Evolutionary conservation across 2,329 filamentous ascomycete genomes (phyloP).

Genomic region (Diaporthe sp.): DNA sequence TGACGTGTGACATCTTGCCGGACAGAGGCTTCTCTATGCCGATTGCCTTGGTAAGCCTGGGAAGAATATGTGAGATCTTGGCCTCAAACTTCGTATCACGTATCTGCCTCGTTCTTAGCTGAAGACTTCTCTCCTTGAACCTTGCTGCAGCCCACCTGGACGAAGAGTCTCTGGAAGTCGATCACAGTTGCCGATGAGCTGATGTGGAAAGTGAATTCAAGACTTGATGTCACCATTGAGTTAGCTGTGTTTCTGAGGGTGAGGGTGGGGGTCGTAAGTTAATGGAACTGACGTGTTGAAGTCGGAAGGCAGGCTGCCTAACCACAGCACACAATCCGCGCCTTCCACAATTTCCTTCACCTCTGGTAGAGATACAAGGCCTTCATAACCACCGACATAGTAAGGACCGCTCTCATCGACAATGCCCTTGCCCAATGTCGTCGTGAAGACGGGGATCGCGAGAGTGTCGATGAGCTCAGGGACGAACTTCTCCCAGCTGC

Average conservation of each 20-base stretch:
- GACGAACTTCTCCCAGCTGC: slow-evolving; percentile 69
- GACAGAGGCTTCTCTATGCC: slow-evolving; percentile 24
- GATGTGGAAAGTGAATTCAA: background rate
- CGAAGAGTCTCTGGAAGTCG: slow-evolving; percentile 6
- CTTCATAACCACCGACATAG: slow-evolving; percentile 76
- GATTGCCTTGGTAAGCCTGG: slow-evolving; percentile 38
- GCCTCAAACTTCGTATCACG: slow-evolving; percentile 40
- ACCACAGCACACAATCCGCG: slow-evolving; percentile 42
- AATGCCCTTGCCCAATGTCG: slow-evolving; percentile 76
- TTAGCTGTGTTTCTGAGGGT: background rate
- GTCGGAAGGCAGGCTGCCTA: slow-evolving; percentile 41
- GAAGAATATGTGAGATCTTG: slow-evolving; percentile 43
- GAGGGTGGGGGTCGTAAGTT: no score
- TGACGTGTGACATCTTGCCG: background rate
- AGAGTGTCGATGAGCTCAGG: slow-evolving; percentile 70
- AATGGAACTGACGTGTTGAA: slow-evolving; percentile 38
- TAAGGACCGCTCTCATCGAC: slow-evolving; percentile 72
- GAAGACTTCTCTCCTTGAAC: background rate
- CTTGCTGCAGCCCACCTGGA: background rate
- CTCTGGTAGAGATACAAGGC: slow-evolving; percentile 63
- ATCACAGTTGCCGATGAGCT: slow-evolving; percentile 41
- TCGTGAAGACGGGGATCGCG: slow-evolving; percentile 72
- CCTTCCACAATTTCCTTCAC: slow-evolving; percentile 32
- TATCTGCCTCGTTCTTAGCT: slow-evolving; percentile 38
- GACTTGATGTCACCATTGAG: background rate